These are phyloP conservation scores for Eragrostis tef DNA, from an alignment of 202 grass and related monocot genomes.

Conservation along the genomic window DNA sequence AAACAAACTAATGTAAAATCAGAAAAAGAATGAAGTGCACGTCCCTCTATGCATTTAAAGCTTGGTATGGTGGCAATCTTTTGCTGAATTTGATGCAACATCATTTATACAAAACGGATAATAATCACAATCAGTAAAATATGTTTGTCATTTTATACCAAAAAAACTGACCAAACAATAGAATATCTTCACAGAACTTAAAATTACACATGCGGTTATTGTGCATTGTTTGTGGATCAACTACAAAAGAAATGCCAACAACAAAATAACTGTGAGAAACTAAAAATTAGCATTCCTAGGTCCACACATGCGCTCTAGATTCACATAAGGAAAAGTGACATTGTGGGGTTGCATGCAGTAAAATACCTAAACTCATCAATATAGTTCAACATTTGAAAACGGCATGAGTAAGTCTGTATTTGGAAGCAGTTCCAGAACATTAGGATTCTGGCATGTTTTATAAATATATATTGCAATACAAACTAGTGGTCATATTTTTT, in stretches of 20 bases:
- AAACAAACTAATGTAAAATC: not conserved
- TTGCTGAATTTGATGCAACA: not conserved
- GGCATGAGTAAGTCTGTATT: no score
- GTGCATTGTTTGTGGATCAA: not conserved
- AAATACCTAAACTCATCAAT: not conserved
- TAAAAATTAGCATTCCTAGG: not conserved
- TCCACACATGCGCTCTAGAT: no score
- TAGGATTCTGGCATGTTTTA: no score
- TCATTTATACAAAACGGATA: not conserved
- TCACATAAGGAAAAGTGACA: not conserved
- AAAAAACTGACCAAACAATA: not conserved
- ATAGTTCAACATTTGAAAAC: no score
- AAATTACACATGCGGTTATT: not conserved
- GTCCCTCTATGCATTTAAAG: not conserved
- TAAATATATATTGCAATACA: no score
- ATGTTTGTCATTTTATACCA: slow-evolving; percentile 1
- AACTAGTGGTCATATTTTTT: no score
- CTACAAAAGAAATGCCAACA: not conserved
- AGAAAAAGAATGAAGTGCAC: not conserved
- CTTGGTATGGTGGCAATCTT: not conserved
- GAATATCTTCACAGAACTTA: slow-evolving; percentile 7
- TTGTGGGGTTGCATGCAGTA: not conserved
- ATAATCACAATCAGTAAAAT: not conserved
- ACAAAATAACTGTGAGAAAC: not conserved
- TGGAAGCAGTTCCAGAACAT: no score